A percentile compares a stretch with the other conserved stretches of the same genome.
phyloP scores from a whole-genome alignment of 129 eudicot species.

The Apium graveolens region DNA sequence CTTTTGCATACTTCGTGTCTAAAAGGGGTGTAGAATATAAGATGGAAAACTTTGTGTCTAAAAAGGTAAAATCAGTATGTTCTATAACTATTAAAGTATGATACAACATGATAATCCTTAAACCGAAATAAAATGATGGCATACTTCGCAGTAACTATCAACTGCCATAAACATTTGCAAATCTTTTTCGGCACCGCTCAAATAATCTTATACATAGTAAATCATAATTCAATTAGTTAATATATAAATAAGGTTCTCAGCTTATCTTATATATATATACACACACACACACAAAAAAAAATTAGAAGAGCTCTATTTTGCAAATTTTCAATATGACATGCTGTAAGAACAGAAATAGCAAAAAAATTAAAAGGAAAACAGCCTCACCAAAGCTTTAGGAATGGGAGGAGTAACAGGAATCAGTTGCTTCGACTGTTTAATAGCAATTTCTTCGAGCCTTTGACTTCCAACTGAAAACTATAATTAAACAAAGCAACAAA shows the following conservation, averaged over 20 bases:
- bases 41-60: neutral
- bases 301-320: too few species aligned
- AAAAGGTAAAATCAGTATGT: neutral
- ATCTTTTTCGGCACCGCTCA: neutral
- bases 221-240: too few species aligned
- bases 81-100: neutral
- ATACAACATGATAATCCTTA: neutral
- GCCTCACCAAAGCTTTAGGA: constrained; percentile 71
- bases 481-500: constrained; percentile 13
- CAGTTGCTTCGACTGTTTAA: constrained; percentile 71
- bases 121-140: neutral
- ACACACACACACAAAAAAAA: too few species aligned
- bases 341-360: neutral
- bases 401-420: constrained; percentile 76
- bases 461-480: constrained; percentile 63
- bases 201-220: neutral
- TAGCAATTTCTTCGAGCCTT: constrained; percentile 82
- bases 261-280: too few species aligned
- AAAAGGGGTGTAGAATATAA: neutral
- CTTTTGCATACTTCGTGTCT: neutral
- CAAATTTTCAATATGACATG: neutral
- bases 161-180: neutral
- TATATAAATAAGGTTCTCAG: too few species aligned
- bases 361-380: constrained; percentile 8
- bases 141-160: neutral